Evolutionary conservation across 306 rosid species (phyloP).

Genomic region (Prosopis cineraria): DNA sequence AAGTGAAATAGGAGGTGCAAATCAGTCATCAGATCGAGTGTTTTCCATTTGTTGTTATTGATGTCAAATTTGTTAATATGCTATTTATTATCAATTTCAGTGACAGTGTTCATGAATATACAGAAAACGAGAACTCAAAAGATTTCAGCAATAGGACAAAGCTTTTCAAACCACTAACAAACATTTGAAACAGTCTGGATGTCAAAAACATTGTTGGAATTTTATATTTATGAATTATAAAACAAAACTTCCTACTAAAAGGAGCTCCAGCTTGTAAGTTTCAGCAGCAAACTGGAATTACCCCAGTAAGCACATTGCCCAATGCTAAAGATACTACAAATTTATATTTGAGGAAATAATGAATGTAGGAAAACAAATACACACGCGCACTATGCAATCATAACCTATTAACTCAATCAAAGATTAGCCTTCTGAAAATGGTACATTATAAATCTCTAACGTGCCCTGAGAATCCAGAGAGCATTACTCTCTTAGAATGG

Average conservation of each 20-base stretch:
- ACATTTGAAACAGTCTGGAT: constrained; percentile 2
- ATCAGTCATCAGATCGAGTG: constrained; percentile 3
- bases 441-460: constrained; percentile 14
- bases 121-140: neutral
- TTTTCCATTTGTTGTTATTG: neutral
- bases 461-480: constrained; percentile 10
- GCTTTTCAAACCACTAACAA: neutral
- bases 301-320: neutral
- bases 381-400: neutral
- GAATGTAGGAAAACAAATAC: neutral
- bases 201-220: neutral
- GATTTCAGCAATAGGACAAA: constrained; percentile 4
- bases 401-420: neutral
- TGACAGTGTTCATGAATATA: neutral
- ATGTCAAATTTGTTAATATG: constrained; percentile 4
- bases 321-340: neutral
- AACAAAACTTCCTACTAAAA: constrained; percentile 6
- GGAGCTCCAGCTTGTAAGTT: neutral
- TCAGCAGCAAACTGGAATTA: neutral
- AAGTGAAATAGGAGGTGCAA: neutral
- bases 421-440: constrained; percentile 3
- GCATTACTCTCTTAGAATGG: neutral
- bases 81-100: constrained; percentile 5
- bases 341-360: neutral
- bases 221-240: neutral